These are phyloP conservation scores for Deinandra increscens DNA, from an alignment of 129 eudicot species.

Conservation along the genomic window DNA sequence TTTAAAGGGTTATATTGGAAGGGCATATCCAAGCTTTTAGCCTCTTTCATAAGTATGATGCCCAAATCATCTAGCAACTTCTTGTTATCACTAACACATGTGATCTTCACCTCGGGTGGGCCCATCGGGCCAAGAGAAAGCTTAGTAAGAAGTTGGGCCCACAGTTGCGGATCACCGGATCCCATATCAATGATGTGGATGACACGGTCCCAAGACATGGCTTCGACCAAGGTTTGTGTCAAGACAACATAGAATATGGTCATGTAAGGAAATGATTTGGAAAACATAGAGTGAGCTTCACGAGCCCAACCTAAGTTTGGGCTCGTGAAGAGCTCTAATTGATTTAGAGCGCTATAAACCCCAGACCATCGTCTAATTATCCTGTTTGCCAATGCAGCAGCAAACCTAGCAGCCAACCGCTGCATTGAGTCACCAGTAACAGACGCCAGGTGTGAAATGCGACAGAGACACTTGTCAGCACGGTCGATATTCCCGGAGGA, in stretches of 20 bases:
- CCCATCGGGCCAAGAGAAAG: slow-evolving; percentile 34
- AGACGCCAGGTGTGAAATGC: slow-evolving; percentile 42
- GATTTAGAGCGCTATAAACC: slow-evolving; percentile 45
- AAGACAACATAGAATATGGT: slow-evolving; percentile 29
- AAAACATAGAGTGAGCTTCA: slow-evolving; percentile 31
- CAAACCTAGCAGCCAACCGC: slow-evolving; percentile 48
- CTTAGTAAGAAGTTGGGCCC: slow-evolving; percentile 39
- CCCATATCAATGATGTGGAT: slow-evolving; percentile 62
- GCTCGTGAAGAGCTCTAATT: not conserved
- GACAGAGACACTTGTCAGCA: slow-evolving; percentile 52
- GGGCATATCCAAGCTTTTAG: slow-evolving; percentile 39
- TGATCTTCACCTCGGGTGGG: slow-evolving; percentile 49
- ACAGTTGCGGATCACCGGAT: slow-evolving; percentile 41
- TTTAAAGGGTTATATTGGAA: slow-evolving; percentile 48
- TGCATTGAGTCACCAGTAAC: slow-evolving; percentile 62
- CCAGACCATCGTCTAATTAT: slow-evolving; percentile 62
- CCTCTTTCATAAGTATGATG: slow-evolving; percentile 38
- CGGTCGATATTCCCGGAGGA: slow-evolving; percentile 53
- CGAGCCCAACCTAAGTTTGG: slow-evolving; percentile 34
- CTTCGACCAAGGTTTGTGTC: slow-evolving; percentile 34
- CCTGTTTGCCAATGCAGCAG: slow-evolving; percentile 48
- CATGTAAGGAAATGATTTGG: slow-evolving; percentile 41
- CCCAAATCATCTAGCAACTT: slow-evolving; percentile 41
- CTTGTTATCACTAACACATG: slow-evolving; percentile 43
- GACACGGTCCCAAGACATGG: slow-evolving; percentile 37